Percentiles rank a stretch among this genome's conserved stretches.
Conservation (phyloP, 352 stramenopile genomes). For the Globisporangium camurandrum region DNA sequence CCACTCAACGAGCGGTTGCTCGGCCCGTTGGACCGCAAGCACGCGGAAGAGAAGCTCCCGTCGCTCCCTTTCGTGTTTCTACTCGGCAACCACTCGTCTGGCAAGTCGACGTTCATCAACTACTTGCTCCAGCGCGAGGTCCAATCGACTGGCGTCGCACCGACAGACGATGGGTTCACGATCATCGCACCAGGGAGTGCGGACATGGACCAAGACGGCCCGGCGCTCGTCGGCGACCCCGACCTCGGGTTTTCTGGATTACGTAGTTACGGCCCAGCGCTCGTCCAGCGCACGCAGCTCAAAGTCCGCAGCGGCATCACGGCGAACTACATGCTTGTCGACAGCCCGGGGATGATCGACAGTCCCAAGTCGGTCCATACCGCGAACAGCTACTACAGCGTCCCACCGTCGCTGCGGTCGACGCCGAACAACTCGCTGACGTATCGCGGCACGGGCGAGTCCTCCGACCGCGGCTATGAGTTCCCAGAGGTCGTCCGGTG, state of each 20-base stretch:
- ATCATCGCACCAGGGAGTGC: constrained; percentile 95
- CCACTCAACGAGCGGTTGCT: constrained; percentile 81
- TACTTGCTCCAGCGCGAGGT: constrained; percentile 94
- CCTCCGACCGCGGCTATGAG: constrained; percentile 93
- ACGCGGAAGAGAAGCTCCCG: constrained; percentile 88
- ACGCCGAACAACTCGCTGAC: constrained; percentile 7
- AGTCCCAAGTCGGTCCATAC: constrained; percentile 78
- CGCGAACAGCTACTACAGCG: constrained; percentile 49
- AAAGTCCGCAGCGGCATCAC: constrained; percentile 94
- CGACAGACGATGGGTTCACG: constrained; percentile 99
- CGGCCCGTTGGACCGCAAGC: constrained; percentile 82
- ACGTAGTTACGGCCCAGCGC: constrained; percentile 92
- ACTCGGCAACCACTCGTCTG: constrained; percentile 98
- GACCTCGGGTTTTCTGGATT: constrained; percentile 97
- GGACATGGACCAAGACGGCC: constrained; percentile 97
- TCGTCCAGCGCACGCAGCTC: constrained; percentile 98
- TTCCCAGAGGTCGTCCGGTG: constrained; percentile 96
- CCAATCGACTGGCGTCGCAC: constrained; percentile 98
- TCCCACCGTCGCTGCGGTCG: constrained; percentile 21
- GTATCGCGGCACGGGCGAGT: constrained; percentile 36
- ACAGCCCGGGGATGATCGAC: constrained; percentile 99
- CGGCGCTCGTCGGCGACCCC: constrained; percentile 92
- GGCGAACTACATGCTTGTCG: constrained; percentile 97
- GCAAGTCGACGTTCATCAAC: constrained; percentile 99
- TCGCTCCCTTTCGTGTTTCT: constrained; percentile 98